Conservation (phyloP, 1,139 yeast genomes). For the Suhomyces maxii region DNA sequence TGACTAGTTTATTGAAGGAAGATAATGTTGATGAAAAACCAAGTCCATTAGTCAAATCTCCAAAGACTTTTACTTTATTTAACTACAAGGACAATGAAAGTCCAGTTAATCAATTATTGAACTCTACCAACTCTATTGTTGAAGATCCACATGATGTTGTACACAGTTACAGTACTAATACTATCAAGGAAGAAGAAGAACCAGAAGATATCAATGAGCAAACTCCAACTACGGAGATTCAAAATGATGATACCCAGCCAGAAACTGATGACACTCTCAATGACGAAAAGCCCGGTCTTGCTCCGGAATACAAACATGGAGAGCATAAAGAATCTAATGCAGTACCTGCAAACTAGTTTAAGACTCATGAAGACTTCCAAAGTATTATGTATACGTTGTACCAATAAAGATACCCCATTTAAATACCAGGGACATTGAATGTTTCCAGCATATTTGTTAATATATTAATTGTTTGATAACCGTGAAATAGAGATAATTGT, state of each 20-base stretch:
- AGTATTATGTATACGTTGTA: no score
- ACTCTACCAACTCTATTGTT: constrained; percentile 20
- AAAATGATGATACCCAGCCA: background rate
- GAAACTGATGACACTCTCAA: background rate
- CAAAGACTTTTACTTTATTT: constrained; percentile 44
- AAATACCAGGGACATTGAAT: constrained; percentile 2
- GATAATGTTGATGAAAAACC: constrained; percentile 13
- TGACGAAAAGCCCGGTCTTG: background rate
- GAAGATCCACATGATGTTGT: constrained; percentile 19
- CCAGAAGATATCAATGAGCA: constrained; percentile 25
- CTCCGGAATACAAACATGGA: background rate
- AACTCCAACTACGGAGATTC: background rate
- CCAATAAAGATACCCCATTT: background rate
- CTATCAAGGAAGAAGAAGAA: constrained; percentile 45
- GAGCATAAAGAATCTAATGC: background rate
- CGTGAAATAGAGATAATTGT: background rate
- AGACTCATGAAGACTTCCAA: no score
- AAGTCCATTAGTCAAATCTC: constrained; percentile 41
- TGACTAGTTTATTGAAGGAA: constrained; percentile 15
- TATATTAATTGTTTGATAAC: background rate
- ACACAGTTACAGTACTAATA: constrained; percentile 35
- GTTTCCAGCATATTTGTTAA: constrained; percentile 5
- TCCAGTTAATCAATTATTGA: constrained; percentile 40
- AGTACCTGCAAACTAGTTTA: background rate
- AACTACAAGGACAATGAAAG: constrained; percentile 40